Evolutionary conservation across 768 basidiomycete species (phyloP).

Genomic region (Neoboletus brunneissimus): DNA sequence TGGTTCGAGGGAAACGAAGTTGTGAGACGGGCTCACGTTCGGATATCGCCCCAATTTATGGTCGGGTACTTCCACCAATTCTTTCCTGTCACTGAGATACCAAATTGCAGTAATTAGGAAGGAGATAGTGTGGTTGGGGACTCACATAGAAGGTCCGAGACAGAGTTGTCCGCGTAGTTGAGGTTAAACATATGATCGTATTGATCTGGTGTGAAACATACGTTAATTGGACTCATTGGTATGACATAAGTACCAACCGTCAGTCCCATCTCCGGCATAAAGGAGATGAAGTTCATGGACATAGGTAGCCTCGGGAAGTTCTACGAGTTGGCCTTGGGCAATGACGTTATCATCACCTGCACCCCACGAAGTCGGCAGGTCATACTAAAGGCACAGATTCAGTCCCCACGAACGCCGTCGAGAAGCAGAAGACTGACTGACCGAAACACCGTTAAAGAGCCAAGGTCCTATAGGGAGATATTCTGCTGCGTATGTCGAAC

Average conservation of each 20-base stretch:
- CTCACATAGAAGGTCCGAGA: slow-evolving; percentile 36
- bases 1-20: not conserved
- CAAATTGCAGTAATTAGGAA: not conserved
- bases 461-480: slow-evolving; percentile 40
- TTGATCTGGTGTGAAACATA: slow-evolving; percentile 21
- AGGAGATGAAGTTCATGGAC: slow-evolving; percentile 49
- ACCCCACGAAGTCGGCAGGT: slow-evolving; percentile 44
- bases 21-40: slow-evolving; percentile 33
- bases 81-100: slow-evolving; percentile 39
- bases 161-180: slow-evolving; percentile 38
- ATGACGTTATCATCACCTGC: slow-evolving; percentile 42
- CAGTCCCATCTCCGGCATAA: slow-evolving; percentile 42
- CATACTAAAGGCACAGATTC: slow-evolving; percentile 34
- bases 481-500: slow-evolving; percentile 40
- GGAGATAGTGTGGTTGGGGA: not conserved
- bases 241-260: slow-evolving; percentile 24
- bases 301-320: slow-evolving; percentile 31
- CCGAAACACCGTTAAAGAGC: slow-evolving; percentile 40
- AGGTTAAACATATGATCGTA: slow-evolving; percentile 36
- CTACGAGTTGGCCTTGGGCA: slow-evolving; percentile 40
- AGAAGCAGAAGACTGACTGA: slow-evolving; percentile 18
- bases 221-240: not conserved
- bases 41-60: slow-evolving; percentile 43
- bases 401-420: not conserved
- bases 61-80: slow-evolving; percentile 45